These are phyloP conservation scores for Solanum paucissectum DNA, from an alignment of 257 asterid genomes.

Conservation along the genomic window DNA sequence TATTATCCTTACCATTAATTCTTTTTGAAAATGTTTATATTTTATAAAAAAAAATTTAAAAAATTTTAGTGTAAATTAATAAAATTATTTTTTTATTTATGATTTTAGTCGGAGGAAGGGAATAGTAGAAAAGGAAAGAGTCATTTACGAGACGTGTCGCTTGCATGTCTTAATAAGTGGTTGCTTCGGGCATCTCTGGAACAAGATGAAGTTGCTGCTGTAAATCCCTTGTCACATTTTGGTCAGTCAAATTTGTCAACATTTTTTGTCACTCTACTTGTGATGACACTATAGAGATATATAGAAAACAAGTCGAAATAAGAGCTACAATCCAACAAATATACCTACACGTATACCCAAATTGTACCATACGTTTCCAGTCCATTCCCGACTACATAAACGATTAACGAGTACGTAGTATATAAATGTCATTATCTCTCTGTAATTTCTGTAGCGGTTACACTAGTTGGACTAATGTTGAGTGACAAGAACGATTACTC, in stretches of 20 bases:
- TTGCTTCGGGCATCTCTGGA: not conserved
- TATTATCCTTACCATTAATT: too few relatives aligned
- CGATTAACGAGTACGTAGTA: not conserved
- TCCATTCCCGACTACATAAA: not conserved
- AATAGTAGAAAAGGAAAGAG: not conserved
- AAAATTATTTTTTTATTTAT: too few relatives aligned
- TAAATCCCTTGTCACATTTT: not conserved
- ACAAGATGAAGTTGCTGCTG: not conserved
- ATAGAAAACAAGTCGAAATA: not conserved
- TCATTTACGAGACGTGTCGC: not conserved
- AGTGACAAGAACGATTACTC: not conserved
- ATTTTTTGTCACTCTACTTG: not conserved
- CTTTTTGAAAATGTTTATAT: too few relatives aligned
- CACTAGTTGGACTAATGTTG: not conserved
- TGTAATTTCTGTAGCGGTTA: not conserved
- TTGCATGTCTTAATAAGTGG: not conserved
- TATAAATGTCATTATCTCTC: not conserved
- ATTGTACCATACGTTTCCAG: not conserved
- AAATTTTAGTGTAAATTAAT: too few relatives aligned
- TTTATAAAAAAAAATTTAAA: too few relatives aligned
- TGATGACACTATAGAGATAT: not conserved
- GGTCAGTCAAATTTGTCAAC: not conserved
- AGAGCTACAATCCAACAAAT: not conserved
- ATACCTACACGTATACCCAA: not conserved
- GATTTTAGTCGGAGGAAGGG: too few relatives aligned